Percentiles rank a stretch among this genome's conserved stretches.
Conservation (phyloP, 148 eudicot species). For the Chenopodium berlandieri region DNA sequence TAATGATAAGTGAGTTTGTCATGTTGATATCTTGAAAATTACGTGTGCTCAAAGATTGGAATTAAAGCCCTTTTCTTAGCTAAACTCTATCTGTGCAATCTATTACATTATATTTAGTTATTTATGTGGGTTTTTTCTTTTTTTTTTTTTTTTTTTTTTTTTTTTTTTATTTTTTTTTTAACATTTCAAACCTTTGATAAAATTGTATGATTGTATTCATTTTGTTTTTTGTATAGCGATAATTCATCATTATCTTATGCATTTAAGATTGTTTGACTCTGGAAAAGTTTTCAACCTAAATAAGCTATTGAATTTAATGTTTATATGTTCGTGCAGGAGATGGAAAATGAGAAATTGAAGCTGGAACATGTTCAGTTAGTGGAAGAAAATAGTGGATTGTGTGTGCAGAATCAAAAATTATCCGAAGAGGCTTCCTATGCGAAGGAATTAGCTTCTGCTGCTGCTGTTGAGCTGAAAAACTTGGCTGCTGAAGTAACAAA, state of each 20-base stretch:
- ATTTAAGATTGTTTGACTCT: background rate
- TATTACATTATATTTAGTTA: background rate
- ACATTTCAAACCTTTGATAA: background rate
- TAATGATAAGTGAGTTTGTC: no score
- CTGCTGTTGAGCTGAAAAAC: slow-evolving; percentile 91
- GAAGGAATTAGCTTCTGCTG: slow-evolving; percentile 96
- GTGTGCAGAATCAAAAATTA: slow-evolving; percentile 80
- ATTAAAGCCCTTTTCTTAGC: background rate
- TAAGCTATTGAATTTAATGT: background rate
- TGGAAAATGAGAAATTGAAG: slow-evolving; percentile 75
- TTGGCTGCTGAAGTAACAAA: slow-evolving; percentile 92
- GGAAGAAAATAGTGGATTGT: slow-evolving; percentile 85
- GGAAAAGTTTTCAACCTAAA: no score
- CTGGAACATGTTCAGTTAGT: slow-evolving; percentile 61
- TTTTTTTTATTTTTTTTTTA: no score
- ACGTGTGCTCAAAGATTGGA: background rate
- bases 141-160: no score
- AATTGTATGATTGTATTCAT: background rate
- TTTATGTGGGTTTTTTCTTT: no score
- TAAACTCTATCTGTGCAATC: background rate
- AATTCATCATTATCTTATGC: background rate
- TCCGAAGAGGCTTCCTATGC: slow-evolving; percentile 98
- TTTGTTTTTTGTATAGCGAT: background rate
- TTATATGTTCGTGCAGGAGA: slow-evolving; percentile 50
- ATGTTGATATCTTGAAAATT: no score